phyloP scores from a whole-genome alignment of 2,329 filamentous ascomycete genomes.

The Plectosphaerella sp. region DNA sequence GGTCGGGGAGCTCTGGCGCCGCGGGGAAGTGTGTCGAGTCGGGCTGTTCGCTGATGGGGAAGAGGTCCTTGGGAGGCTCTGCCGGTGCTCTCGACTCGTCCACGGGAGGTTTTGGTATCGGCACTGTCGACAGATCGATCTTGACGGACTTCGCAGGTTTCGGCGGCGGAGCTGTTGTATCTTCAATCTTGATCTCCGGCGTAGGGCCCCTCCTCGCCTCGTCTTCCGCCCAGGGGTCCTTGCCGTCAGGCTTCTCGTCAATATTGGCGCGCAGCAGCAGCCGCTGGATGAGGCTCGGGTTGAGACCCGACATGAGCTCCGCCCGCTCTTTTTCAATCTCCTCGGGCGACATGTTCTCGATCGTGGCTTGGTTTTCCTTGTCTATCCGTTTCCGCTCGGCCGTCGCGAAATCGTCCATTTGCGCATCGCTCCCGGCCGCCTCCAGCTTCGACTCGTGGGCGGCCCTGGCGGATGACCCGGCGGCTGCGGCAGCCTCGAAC shows the following conservation, averaged over 20 bases:
- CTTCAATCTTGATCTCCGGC: slow-evolving; percentile 30
- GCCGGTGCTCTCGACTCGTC: slow-evolving; percentile 38
- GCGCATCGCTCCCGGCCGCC: slow-evolving; percentile 3
- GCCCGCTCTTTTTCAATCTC: slow-evolving; percentile 78
- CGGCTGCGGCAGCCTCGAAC: slow-evolving; percentile 17
- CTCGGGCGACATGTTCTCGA: slow-evolving; percentile 73
- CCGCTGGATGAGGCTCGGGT: slow-evolving; percentile 70
- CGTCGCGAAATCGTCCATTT: slow-evolving; percentile 27
- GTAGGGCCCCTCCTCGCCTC: slow-evolving; percentile 4
- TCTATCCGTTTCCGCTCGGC: slow-evolving; percentile 72
- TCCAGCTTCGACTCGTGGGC: slow-evolving; percentile 8
- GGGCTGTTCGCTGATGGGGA: slow-evolving; percentile 33
- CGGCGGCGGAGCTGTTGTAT: slow-evolving; percentile 13
- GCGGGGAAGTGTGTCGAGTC: slow-evolving; percentile 57
- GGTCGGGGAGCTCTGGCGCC: slow-evolving; percentile 55
- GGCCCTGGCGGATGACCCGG: slow-evolving; percentile 1
- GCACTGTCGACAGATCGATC: slow-evolving; percentile 1
- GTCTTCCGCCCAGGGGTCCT: slow-evolving; percentile 32
- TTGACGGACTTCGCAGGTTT: background rate
- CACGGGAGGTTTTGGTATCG: slow-evolving; percentile 14
- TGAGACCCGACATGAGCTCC: slow-evolving; percentile 75
- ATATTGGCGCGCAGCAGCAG: slow-evolving; percentile 74
- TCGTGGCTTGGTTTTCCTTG: slow-evolving; percentile 69
- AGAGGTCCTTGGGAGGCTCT: slow-evolving; percentile 35
- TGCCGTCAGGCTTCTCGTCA: slow-evolving; percentile 47